phyloP scores from a whole-genome alignment of 805 yeast genomes.

The Cyberlindnera lachancei region DNA sequence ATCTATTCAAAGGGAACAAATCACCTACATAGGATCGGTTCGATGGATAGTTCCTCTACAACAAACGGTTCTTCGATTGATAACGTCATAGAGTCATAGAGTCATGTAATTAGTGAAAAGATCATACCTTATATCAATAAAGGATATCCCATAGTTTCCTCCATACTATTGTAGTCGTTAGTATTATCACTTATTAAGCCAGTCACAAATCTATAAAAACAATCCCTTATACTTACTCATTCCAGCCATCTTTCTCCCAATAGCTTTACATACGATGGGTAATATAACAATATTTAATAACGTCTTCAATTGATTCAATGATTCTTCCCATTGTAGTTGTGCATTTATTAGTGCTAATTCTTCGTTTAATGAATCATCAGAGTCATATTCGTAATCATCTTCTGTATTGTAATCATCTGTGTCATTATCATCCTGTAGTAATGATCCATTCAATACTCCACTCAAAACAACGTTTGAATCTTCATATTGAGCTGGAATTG shows the following conservation, averaged over 20 bases:
- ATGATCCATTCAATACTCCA: too few species aligned
- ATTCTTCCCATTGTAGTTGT: conserved; percentile 70
- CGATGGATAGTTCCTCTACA: too few species aligned
- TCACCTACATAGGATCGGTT: conserved; percentile 8
- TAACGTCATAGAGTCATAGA: too few species aligned
- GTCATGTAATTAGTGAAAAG: too few species aligned
- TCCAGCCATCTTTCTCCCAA: conserved; percentile 56
- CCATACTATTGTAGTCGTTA: conserved; percentile 14
- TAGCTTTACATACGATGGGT: conserved; percentile 58
- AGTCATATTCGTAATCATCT: conserved; percentile 12
- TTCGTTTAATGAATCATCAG: conserved; percentile 13
- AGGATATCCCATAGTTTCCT: conserved; percentile 16
- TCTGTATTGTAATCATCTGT: conserved; percentile 1
- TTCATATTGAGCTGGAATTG: too few species aligned
- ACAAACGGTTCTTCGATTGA: too few species aligned
- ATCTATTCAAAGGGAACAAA: conserved; percentile 7
- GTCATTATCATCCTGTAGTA: neutral
- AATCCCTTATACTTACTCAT: conserved; percentile 9
- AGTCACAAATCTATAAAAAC: too few species aligned
- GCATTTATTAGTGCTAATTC: conserved; percentile 34
- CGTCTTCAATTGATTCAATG: conserved; percentile 50
- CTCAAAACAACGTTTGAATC: too few species aligned
- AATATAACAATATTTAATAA: conserved; percentile 51
- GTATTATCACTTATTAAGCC: neutral
- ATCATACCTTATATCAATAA: too few species aligned